Base-by-base conservation (phyloP, 2,329 filamentous ascomycete species). In the Exophiala oligosperma region DNA sequence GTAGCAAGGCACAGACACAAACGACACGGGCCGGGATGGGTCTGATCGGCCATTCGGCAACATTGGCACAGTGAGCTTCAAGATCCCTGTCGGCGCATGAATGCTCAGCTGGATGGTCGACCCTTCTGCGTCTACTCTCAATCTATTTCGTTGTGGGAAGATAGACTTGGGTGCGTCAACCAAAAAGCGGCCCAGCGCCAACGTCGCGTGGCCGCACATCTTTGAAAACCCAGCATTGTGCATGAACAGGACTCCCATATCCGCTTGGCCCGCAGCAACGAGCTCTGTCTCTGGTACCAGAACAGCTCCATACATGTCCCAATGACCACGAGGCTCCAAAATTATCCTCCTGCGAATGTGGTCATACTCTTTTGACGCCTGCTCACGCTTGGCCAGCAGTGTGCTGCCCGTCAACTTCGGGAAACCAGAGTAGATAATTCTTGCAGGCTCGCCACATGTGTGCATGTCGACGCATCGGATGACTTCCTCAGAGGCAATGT, bases 141-240 rank as follows among this genome's bases (percentile, higher is more conserved):
- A 79, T 57, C 1, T 70, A 53, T 2, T 69, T 57, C 3, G 76
- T 67, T 4, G 64, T 64, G 0, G 77, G 73, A 54, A 80, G 11
- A 80, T 12, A 78, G 66, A 37, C 48, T 78, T 75, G 54, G 75
- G 68, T 2, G 71, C 72, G 55, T 79, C 77, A 21, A 78, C 69
- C 0, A 77, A 66, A 51, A 75, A 77, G 2, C 76, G 70, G 1
- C 78, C 78, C 11, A 82, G 63, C 0, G 79, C 79, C 47, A 82
- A 77, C 0, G 79, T 81, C 2, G 78, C 79, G 63, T 82, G 79
- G 2, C 79, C 79, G 59, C 79, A 81, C 72, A 81, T 80, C 4
- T 77, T 80, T 6, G 76, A 79, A 50, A 76, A 81, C 0, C 77
- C 78, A 3, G 77, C 75, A 32, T 79, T 79, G 32, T 77, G 76